Conservation (phyloP, 805 yeast species). For the Yamadazyma sp. region DNA sequence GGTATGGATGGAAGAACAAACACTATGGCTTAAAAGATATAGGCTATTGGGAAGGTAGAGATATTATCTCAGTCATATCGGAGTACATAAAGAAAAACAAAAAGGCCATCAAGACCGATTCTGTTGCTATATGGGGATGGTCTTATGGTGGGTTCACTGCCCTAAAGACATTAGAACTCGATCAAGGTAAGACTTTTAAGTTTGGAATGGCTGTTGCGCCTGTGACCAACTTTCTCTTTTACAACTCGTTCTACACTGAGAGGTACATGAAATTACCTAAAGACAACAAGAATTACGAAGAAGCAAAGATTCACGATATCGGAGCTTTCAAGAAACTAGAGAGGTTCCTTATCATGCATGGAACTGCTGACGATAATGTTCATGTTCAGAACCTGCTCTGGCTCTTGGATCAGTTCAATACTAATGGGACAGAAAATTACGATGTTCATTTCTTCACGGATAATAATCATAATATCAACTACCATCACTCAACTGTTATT, state of each 20-base stretch:
- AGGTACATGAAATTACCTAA: constrained; percentile 64
- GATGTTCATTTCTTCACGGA: constrained; percentile 81
- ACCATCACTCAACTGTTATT: constrained; percentile 70
- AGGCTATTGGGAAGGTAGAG: constrained; percentile 79
- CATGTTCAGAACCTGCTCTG: constrained; percentile 70
- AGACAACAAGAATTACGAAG: constrained; percentile 45
- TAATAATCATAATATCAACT: constrained; percentile 69
- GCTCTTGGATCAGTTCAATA: constrained; percentile 64
- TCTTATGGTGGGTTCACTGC: constrained; percentile 83
- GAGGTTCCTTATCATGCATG: constrained; percentile 71
- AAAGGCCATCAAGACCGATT: constrained; percentile 51
- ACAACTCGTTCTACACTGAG: constrained; percentile 80
- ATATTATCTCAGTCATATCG: constrained; percentile 52
- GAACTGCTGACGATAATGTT: constrained; percentile 83
- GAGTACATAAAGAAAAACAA: constrained; percentile 46
- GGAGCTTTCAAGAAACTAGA: constrained; percentile 47
- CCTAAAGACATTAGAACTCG: constrained; percentile 69
- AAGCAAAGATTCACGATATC: constrained; percentile 44
- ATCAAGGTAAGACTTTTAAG: constrained; percentile 59
- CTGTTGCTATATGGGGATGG: constrained; percentile 84
- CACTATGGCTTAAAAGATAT: constrained; percentile 55
- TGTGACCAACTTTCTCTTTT: constrained; percentile 73
- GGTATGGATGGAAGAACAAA: constrained; percentile 66
- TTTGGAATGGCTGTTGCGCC: constrained; percentile 86
- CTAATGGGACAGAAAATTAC: constrained; percentile 76